Evolutionary conservation across 1,284 basidiomycete species (phyloP), one percentile per base, ranked within the genome.

Genomic region (Coriolopsis trogii): DNA sequence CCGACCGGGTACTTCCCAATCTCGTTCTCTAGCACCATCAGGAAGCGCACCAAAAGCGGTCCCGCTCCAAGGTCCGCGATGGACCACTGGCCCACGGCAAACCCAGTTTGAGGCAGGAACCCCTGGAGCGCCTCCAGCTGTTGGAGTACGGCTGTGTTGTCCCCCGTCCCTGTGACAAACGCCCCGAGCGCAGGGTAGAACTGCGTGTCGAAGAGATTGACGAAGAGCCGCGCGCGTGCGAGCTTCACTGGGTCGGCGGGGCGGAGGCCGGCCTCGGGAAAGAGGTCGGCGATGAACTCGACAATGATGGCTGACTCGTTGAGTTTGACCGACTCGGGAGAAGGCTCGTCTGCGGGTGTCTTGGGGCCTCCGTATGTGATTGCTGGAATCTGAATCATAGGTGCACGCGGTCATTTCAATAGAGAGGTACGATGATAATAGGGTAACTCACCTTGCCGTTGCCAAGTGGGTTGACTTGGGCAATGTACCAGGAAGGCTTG

Each of bases 401-500:
- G 31, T 40, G 20, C 20, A 24, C 3, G 13, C 18, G 3, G 20
- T 7, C n/a, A 15, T 16, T 10, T 9, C n/a, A 18, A 31, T 10
- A 23, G 8, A 18, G 23, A n/a, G n/a, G n/a, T n/a, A 12, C 4
- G 12, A 39, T 6, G 16, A 10, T 6, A 9, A 31, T n/a, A 16
- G 36, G 12, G 8, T 46, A 16, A 10, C 28, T 12, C 4, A 82
- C 84, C 74, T 86, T 85, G 66, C 78, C 77, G 2, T 78, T 28
- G 15, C n/a, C n/a, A n/a, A 29, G 81, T 2, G 80, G 79, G 67
- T 87, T 87, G 34, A 88, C 75, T 54, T 80, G 73, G 1, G 77
- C 72, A 0, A 76, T 74, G 63, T 81, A 86, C 84, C 84, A 85
- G 39, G 73, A 74, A 0, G 85, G 85, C 69, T 87, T 88, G 70